phyloP scores from a whole-genome alignment of 1,284 basidiomycete species.

The Trichosporon ovoides region DNA sequence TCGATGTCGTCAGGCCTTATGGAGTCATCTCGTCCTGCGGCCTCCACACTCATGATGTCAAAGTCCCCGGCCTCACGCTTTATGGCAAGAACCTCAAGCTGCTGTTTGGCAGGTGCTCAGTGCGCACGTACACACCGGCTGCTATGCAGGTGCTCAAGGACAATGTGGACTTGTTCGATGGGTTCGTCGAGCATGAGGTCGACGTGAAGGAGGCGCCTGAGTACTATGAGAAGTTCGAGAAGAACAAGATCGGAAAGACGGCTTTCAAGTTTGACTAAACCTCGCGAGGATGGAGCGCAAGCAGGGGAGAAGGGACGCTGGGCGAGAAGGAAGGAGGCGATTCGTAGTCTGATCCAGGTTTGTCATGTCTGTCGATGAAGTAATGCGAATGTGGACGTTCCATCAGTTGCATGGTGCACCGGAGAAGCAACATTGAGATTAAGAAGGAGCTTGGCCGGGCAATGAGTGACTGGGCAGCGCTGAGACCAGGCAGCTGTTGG shows the following conservation, averaged over 20 bases:
- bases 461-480: too few species aligned
- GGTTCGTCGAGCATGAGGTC: slow-evolving; percentile 45
- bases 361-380: too few species aligned
- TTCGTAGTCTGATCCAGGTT: too few species aligned
- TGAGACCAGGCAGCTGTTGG: too few species aligned
- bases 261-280: slow-evolving; percentile 32
- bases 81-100: slow-evolving; percentile 66
- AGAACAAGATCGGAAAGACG: slow-evolving; percentile 46
- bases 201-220: slow-evolving; percentile 38
- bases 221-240: slow-evolving; percentile 46
- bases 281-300: too few species aligned
- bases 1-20: slow-evolving; percentile 71
- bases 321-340: too few species aligned
- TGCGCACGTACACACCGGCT: slow-evolving; percentile 66
- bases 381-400: too few species aligned
- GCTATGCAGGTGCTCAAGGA: slow-evolving; percentile 61
- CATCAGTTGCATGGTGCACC: too few species aligned
- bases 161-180: slow-evolving; percentile 39
- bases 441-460: too few species aligned
- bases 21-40: slow-evolving; percentile 76
- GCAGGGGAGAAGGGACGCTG: too few species aligned
- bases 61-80: slow-evolving; percentile 52
- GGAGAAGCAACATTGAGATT: too few species aligned
- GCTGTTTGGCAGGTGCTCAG: slow-evolving; percentile 71
- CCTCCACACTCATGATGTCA: slow-evolving; percentile 49